Conservation (phyloP, 805 yeast genomes). For the Ascoidea asiatica region DNA sequence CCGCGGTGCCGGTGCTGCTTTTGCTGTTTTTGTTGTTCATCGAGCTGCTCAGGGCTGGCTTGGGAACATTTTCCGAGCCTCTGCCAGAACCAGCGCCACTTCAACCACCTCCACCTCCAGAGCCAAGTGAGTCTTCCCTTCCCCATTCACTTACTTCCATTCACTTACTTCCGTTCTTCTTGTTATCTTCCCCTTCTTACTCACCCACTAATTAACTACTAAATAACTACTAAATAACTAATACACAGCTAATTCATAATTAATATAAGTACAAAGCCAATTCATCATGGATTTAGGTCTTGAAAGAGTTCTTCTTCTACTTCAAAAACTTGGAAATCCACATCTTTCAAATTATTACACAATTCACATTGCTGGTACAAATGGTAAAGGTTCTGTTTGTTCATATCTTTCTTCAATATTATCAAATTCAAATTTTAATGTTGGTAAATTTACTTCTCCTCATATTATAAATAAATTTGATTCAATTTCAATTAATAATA, state of each 20-base stretch:
- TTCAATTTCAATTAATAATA: constrained; percentile 53
- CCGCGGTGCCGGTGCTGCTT: constrained; percentile 2
- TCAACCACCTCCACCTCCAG: constrained; percentile 9
- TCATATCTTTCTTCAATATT: constrained; percentile 54
- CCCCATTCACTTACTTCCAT: constrained; percentile 9
- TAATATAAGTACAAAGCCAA: constrained; percentile 17
- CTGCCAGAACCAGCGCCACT: constrained; percentile 7
- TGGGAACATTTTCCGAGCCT: constrained; percentile 23
- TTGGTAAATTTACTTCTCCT: constrained; percentile 86
- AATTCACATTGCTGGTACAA: constrained; percentile 92
- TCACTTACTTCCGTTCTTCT: neutral
- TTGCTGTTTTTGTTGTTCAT: constrained; percentile 35
- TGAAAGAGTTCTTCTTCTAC: constrained; percentile 30
- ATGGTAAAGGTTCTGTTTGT: constrained; percentile 91
- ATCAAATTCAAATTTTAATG: constrained; percentile 17
- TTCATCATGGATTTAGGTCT: constrained; percentile 36
- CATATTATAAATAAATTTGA: constrained; percentile 67
- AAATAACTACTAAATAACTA: neutral
- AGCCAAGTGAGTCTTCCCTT: constrained; percentile 11
- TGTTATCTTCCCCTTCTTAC: neutral
- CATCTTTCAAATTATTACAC: constrained; percentile 43
- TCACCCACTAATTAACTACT: neutral
- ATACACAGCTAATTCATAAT: constrained; percentile 74
- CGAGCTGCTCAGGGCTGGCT: constrained; percentile 54
- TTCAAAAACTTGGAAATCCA: constrained; percentile 51